phyloP scores from a whole-genome alignment of 768 basidiomycete genomes.

The Russula compacta region DNA sequence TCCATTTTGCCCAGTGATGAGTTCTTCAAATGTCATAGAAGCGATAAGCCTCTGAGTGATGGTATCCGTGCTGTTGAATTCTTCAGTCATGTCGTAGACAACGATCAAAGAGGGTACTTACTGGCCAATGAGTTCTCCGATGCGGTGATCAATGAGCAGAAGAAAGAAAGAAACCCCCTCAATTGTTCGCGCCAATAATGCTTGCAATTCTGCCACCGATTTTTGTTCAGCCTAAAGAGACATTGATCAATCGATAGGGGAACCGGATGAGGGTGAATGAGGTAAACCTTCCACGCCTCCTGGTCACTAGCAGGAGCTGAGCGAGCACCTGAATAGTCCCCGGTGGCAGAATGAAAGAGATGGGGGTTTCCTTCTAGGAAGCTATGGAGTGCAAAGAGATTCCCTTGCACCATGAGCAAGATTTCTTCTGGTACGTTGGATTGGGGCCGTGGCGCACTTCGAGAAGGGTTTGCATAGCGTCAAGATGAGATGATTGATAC shows the following conservation, averaged over 20 bases:
- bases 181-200: conserved; percentile 73
- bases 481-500: conserved; percentile 16
- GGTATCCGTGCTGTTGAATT: conserved; percentile 50
- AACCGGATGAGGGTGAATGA: not conserved
- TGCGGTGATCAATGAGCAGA: conserved; percentile 82
- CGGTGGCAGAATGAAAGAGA: conserved; percentile 74
- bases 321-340: conserved; percentile 52
- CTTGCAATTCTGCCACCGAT: conserved; percentile 69
- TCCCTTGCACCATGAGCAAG: conserved; percentile 67
- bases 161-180: conserved; percentile 93
- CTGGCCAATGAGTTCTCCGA: conserved; percentile 78
- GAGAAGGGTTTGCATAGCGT: not conserved
- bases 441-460: conserved; percentile 7
- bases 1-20: conserved; percentile 80
- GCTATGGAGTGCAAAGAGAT: conserved; percentile 65
- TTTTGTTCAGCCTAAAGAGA: conserved; percentile 60
- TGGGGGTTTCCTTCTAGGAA: conserved; percentile 77
- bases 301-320: conserved; percentile 54
- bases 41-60: conserved; percentile 62
- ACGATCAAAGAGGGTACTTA: conserved; percentile 32
- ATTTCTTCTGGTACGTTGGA: conserved; percentile 48
- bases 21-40: conserved; percentile 72
- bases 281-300: conserved; percentile 78
- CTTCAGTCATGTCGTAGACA: not conserved
- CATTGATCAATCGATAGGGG: conserved; percentile 14